These are phyloP conservation scores for Annulohypoxylon maeteangense DNA, from an alignment of 495 filamentous ascomycete genomes.

Conservation along the genomic window DNA sequence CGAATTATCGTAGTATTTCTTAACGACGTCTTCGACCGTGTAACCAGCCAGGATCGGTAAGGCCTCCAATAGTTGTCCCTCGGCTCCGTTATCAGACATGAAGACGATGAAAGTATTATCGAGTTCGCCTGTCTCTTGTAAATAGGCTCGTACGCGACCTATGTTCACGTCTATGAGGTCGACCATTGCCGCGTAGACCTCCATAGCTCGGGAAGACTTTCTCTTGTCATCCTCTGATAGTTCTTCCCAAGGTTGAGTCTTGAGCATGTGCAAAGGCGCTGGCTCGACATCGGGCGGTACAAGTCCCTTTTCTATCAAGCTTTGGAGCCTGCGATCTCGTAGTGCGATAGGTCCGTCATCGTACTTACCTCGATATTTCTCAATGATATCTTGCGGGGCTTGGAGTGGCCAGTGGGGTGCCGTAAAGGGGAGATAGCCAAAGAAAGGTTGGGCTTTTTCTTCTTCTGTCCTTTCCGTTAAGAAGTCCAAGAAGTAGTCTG, in stretches of 20 bases:
- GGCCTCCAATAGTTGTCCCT: slow-evolving; percentile 69
- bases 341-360: slow-evolving; percentile 66
- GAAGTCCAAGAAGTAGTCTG: slow-evolving; percentile 64
- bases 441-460: slow-evolving; percentile 65
- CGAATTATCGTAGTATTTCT: slow-evolving; percentile 71
- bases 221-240: slow-evolving; percentile 61
- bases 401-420: slow-evolving; percentile 73
- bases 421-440: slow-evolving; percentile 68
- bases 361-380: slow-evolving; percentile 66
- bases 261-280: slow-evolving; percentile 64
- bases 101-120: slow-evolving; percentile 73
- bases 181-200: slow-evolving; percentile 71
- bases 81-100: slow-evolving; percentile 74
- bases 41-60: slow-evolving; percentile 61
- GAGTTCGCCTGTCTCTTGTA: slow-evolving; percentile 65
- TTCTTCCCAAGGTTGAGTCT: slow-evolving; percentile 64
- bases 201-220: slow-evolving; percentile 67
- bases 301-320: slow-evolving; percentile 64
- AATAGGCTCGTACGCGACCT: slow-evolving; percentile 66
- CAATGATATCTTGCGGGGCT: slow-evolving; percentile 61
- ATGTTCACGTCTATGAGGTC: slow-evolving; percentile 71
- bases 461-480: slow-evolving; percentile 62
- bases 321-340: slow-evolving; percentile 60
- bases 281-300: slow-evolving; percentile 62
- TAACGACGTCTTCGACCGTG: slow-evolving; percentile 61